Percentiles rank a stretch among this genome's conserved stretches.
Evolutionary conservation across 148 eudicot genomes (phyloP).

Genomic region (Gaultheria prostrata): DNA sequence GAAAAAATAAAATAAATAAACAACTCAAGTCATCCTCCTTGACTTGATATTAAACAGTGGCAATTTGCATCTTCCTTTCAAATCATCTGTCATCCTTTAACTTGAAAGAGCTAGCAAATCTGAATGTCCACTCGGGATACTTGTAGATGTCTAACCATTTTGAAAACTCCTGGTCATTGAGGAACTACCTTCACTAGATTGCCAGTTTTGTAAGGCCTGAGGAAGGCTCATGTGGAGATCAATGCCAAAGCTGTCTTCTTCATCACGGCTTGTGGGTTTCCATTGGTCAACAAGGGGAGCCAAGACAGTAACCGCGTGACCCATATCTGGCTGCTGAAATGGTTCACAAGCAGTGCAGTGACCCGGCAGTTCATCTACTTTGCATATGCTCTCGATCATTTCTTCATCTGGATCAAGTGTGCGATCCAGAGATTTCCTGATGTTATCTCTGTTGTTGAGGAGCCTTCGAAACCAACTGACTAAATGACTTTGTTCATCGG

Average conservation of each 20-base stretch:
- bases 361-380: conserved; percentile 50
- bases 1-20: too few species aligned
- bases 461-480: conserved; percentile 53
- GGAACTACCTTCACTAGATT: conserved; percentile 42
- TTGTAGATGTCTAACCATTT: conserved; percentile 17
- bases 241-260: conserved; percentile 32
- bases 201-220: conserved; percentile 50
- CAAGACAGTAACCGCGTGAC: conserved; percentile 45
- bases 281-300: conserved; percentile 54
- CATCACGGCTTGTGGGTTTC: conserved; percentile 37
- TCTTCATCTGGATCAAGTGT: conserved; percentile 37
- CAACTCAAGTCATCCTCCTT: too few species aligned
- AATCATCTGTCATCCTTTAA: conserved; percentile 27
- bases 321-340: conserved; percentile 53
- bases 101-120: conserved; percentile 23
- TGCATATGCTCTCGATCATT: conserved; percentile 34
- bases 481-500: conserved; percentile 44
- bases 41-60: too few species aligned
- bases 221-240: conserved; percentile 51
- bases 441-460: conserved; percentile 35
- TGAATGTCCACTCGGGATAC: conserved; percentile 25
- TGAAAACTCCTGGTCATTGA: conserved; percentile 12
- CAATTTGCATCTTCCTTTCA: too few species aligned
- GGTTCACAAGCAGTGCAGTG: conserved; percentile 57
- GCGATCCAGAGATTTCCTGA: conserved; percentile 34